Percentiles rank a stretch among this genome's conserved stretches.
Evolutionary conservation across 2,329 filamentous ascomycete genomes (phyloP).

Genomic region (Aspergillus floridensis): DNA sequence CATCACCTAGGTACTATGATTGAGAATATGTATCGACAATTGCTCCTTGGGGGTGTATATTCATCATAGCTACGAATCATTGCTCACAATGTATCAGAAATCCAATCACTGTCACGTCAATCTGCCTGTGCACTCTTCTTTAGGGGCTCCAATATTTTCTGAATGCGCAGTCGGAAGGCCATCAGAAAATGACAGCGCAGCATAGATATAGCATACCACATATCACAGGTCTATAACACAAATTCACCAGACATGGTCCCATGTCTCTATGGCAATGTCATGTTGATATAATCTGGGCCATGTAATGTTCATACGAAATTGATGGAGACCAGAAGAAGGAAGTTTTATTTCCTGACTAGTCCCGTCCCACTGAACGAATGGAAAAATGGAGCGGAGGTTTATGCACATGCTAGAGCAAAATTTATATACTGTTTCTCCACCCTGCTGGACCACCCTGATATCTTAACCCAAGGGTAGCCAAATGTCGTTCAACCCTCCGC

Average conservation of each 20-base stretch:
- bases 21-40: slow-evolving; percentile 32
- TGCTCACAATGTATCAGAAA: background rate
- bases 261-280: too few relatives aligned
- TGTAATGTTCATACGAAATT: background rate
- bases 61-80: background rate
- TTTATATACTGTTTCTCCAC: background rate
- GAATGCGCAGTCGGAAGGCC: too few relatives aligned
- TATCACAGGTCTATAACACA: too few relatives aligned
- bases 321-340: background rate
- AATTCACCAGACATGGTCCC: too few relatives aligned
- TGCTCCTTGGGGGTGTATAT: slow-evolving; percentile 17
- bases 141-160: background rate
- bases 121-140: too few relatives aligned
- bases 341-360: background rate
- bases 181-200: too few relatives aligned
- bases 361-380: background rate
- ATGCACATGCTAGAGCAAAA: background rate
- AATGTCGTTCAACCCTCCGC: background rate
- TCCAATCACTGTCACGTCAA: too few relatives aligned
- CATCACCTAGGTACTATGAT: slow-evolving; percentile 36
- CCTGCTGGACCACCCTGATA: background rate
- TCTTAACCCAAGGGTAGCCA: background rate
- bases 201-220: too few relatives aligned
- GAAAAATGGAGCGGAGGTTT: background rate
- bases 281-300: background rate